A percentile compares a stretch with the other conserved stretches of the same genome.
Evolutionary conservation across 208 protist species (phyloP).

Genomic region (Porcisia hertigi): DNA sequence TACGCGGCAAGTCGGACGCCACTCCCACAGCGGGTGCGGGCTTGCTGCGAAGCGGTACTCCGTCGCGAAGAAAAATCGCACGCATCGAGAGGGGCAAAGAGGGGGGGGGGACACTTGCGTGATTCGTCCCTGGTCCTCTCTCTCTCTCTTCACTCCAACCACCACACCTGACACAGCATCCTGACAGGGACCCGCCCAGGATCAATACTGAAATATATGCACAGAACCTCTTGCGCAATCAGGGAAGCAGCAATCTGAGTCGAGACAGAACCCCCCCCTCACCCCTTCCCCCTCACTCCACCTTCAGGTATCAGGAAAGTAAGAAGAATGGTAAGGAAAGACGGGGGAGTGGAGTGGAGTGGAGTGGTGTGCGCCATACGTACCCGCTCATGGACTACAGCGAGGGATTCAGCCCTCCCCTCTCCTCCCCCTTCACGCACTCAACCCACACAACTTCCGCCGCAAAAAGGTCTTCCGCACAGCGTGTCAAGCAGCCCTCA

Average conservation of each 20-base stretch:
- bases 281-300: not conserved
- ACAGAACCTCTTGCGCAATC: not conserved
- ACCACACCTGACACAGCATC: not conserved
- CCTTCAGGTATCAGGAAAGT: not conserved
- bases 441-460: too few relatives aligned
- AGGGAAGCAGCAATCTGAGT: not conserved
- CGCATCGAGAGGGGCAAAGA: not conserved
- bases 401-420: too few relatives aligned
- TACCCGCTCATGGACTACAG: too few relatives aligned
- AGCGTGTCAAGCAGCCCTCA: too few relatives aligned
- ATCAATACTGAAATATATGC: not conserved
- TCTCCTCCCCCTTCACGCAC: too few relatives aligned
- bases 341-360: too few relatives aligned
- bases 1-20: not conserved
- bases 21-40: not conserved
- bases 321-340: too few relatives aligned
- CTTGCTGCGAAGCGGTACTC: slow-evolving; percentile 10
- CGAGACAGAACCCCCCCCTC: not conserved
- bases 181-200: not conserved
- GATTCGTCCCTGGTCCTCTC: not conserved
- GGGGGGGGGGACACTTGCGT: not conserved
- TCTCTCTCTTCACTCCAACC: not conserved
- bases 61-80: not conserved
- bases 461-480: too few relatives aligned
- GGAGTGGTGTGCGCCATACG: too few relatives aligned